phyloP scores from a whole-genome alignment of 2,329 filamentous ascomycete genomes.

The Colletotrichum coccodes region DNA sequence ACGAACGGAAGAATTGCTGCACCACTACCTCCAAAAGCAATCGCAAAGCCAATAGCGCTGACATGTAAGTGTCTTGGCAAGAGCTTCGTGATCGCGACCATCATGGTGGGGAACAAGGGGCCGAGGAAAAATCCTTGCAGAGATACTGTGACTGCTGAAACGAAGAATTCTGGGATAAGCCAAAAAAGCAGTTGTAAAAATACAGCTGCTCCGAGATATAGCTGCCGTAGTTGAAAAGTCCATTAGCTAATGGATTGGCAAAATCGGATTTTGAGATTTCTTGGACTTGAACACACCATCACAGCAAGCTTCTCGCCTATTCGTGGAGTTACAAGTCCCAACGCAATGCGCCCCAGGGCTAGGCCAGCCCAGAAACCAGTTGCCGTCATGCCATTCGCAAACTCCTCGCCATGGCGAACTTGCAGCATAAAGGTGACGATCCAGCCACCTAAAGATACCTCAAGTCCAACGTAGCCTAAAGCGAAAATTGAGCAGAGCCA shows the following conservation, averaged over 20 bases:
- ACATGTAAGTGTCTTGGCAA: slow-evolving; percentile 81
- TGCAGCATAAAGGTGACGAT: slow-evolving; percentile 86
- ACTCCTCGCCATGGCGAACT: slow-evolving; percentile 73
- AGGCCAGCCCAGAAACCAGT: slow-evolving; percentile 87
- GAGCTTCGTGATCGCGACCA: slow-evolving; percentile 75
- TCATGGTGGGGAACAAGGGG: slow-evolving; percentile 78
- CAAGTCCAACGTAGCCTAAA: slow-evolving; percentile 79
- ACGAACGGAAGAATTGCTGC: slow-evolving; percentile 75
- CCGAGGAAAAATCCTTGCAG: slow-evolving; percentile 84
- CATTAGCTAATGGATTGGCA: too few relatives aligned
- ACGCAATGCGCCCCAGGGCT: slow-evolving; percentile 74
- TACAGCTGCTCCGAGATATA: too few relatives aligned
- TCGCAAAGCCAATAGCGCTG: slow-evolving; percentile 79
- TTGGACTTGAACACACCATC: too few relatives aligned
- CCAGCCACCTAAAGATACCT: slow-evolving; percentile 83
- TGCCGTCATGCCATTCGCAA: slow-evolving; percentile 78
- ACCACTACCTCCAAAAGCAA: slow-evolving; percentile 79
- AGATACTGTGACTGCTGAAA: slow-evolving; percentile 76
- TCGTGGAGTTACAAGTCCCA: slow-evolving; percentile 79
- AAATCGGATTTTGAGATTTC: too few relatives aligned
- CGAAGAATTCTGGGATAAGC: slow-evolving; percentile 82
- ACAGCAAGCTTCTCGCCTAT: slow-evolving; percentile 77
- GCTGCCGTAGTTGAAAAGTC: too few relatives aligned
- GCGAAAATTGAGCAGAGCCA: slow-evolving; percentile 80
- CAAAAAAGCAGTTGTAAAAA: slow-evolving; percentile 85